Evolutionary conservation across 2,329 filamentous ascomycete species (phyloP), one percentile per base, ranked within the genome.

Genomic region (Pseudogymnoascus sp.): DNA sequence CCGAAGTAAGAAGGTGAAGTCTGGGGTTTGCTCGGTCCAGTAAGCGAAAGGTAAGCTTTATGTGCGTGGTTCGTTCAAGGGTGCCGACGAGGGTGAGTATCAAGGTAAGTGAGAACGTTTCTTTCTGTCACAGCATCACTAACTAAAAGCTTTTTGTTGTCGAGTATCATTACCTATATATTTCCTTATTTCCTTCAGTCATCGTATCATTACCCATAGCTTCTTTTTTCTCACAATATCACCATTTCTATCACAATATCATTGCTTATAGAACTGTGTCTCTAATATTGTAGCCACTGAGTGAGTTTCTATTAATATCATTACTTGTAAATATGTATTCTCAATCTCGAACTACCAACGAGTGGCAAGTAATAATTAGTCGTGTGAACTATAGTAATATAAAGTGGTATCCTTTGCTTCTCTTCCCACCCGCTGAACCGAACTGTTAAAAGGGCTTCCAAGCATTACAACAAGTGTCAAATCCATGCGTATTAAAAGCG

Each of bases 371-470:
- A 55, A 35, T 55, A 55, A 55, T 33, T 33, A 55, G 13, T 48
- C 25, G 44, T 51, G 48, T 55, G 29, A 55, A 55, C 48, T 55
- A 55, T 55, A 55, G 35, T 55, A 55, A 55, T 55, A 21, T 55
- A 55, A 55, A 55, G 48, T 35, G 48, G 48, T 55, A 55, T 55
- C 48, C 48, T 33, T 55, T 55, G 29, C 48, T 35, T 55, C 48
- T 33, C 27, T 1, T 2, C 9, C 29, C 48, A 17, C 15, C 27
- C 48, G 29, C 48, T 55, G 35, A 55, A 33, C 29, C 29, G 15
- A 13, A 33, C 10, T 8, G 29, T 17, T 33, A 13, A 55, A 51
- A 17, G 31, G 29, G 9, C 15, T 33, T 38, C 36, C 15, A 33
- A 13, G 29, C 48, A 55, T 55, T 21, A 55, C 33, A 35, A 33